Percentiles rank a stretch among this genome's conserved stretches.
These are phyloP conservation scores for Trichophyton mentagrophytes DNA, from an alignment of 2,329 filamentous ascomycete genomes.

Conservation along the genomic window DNA sequence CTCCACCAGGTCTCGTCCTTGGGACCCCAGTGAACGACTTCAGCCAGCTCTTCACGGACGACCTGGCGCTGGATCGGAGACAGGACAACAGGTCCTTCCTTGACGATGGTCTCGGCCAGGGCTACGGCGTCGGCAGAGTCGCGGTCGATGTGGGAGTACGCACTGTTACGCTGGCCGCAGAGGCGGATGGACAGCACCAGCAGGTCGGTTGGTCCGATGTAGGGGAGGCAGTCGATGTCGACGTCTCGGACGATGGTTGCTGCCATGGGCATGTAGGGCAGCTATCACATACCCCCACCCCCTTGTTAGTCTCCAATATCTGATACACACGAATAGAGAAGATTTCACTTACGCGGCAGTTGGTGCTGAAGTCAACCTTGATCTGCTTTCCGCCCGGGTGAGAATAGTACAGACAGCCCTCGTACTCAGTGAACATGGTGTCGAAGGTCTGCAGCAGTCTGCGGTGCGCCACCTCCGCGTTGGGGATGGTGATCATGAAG, in stretches of 20 bases:
- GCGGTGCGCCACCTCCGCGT: conserved; percentile 4
- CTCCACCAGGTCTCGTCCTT: conserved; percentile 1
- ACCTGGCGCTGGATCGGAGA: not conserved
- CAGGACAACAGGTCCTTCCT: not conserved
- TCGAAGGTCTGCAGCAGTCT: conserved; percentile 5
- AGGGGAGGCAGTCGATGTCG: conserved; percentile 4
- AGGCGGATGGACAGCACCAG: conserved; percentile 8
- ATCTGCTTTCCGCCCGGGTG: conserved; percentile 5
- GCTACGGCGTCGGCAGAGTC: not conserved
- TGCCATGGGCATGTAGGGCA: conserved; percentile 6
- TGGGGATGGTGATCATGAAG: conserved; percentile 8
- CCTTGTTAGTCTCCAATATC: not conserved
- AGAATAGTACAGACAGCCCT: conserved; percentile 3
- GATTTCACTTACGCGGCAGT: conserved; percentile 7
- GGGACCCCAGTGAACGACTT: not conserved
- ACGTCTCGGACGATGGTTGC: conserved; percentile 1
- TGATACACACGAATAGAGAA: not conserved
- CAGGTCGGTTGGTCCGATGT: conserved; percentile 7
- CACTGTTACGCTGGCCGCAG: conserved; percentile 5
- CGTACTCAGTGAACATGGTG: conserved; percentile 3
- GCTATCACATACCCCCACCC: not conserved
- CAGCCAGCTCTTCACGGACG: not conserved
- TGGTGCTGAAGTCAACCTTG: conserved; percentile 8
- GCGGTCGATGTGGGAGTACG: not conserved
- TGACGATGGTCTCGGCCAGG: not conserved